phyloP scores from a whole-genome alignment of 208 protist genomes.

The Trypanosoma melophagium region DNA sequence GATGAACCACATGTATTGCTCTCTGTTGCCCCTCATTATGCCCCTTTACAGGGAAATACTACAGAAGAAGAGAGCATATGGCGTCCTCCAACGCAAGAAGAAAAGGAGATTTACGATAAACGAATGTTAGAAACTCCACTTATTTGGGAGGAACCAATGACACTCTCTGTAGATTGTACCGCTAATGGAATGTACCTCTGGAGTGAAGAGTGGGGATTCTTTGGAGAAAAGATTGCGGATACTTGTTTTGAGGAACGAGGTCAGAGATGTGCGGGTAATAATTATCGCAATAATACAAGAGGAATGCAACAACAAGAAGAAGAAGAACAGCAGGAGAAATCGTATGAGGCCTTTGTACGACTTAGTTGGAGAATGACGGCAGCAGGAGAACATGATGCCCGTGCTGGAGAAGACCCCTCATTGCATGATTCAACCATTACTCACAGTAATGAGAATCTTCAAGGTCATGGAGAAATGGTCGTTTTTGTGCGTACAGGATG shows the following conservation, averaged over 20 bases:
- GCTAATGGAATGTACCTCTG: conserved; percentile 55
- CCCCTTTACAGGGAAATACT: conserved; percentile 25
- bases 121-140: conserved; percentile 73
- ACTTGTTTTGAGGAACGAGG: conserved; percentile 22
- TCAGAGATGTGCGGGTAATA: neutral
- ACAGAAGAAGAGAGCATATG: neutral
- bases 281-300: neutral
- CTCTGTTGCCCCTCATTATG: conserved; percentile 69
- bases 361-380: conserved; percentile 21
- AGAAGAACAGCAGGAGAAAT: neutral
- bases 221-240: conserved; percentile 37
- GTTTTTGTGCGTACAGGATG: conserved; percentile 8
- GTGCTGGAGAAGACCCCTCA: conserved; percentile 1
- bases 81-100: conserved; percentile 28
- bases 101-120: conserved; percentile 52
- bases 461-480: conserved; percentile 1
- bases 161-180: conserved; percentile 66
- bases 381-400: neutral
- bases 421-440: neutral
- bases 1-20: conserved; percentile 63
- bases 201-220: conserved; percentile 73
- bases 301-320: neutral
- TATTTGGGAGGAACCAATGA: conserved; percentile 77
- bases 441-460: neutral
- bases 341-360: conserved; percentile 28